phyloP scores from a whole-genome alignment of 1,139 yeast genomes.

The Yamadazyma epiphylla region DNA sequence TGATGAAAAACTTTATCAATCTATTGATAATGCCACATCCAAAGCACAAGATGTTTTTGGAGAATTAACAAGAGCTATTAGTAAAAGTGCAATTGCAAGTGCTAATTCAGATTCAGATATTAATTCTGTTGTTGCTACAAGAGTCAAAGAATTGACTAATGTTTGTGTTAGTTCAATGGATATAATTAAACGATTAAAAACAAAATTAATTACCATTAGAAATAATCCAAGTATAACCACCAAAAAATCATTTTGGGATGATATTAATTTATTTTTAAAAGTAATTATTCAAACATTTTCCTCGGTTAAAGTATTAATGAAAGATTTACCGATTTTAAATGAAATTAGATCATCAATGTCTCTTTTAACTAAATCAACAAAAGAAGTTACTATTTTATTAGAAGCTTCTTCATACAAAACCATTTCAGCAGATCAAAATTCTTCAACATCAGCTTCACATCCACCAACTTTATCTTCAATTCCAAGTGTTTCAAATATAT shows the following conservation, averaged over 20 bases:
- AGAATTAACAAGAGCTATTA: constrained; percentile 73
- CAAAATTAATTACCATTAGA: constrained; percentile 51
- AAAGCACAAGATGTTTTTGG: constrained; percentile 79
- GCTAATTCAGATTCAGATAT: constrained; percentile 15
- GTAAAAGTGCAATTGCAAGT: constrained; percentile 57
- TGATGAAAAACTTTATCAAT: constrained; percentile 71
- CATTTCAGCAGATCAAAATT: constrained; percentile 26
- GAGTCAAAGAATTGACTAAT: constrained; percentile 72
- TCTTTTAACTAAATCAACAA: constrained; percentile 78
- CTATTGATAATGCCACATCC: constrained; percentile 69
- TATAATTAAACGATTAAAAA: constrained; percentile 63
- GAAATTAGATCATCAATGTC: constrained; percentile 82
- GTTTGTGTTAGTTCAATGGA: constrained; percentile 83
- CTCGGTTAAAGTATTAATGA: constrained; percentile 77
- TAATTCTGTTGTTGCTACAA: constrained; percentile 44
- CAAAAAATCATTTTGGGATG: constrained; percentile 77
- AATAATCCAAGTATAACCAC: constrained; percentile 52
- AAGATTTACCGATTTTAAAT: constrained; percentile 72
- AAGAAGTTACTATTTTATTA: constrained; percentile 79
- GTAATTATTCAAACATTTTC: constrained; percentile 81
- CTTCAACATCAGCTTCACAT: constrained; percentile 12
- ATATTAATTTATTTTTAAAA: constrained; percentile 76
- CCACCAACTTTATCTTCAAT: constrained; percentile 27
- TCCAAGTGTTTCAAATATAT: constrained; percentile 32
- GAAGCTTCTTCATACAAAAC: constrained; percentile 51